A percentile compares a stretch with the other conserved stretches of the same genome.
Evolutionary conservation across 768 basidiomycete species (phyloP).

Genomic region (Kwoniella pini): DNA sequence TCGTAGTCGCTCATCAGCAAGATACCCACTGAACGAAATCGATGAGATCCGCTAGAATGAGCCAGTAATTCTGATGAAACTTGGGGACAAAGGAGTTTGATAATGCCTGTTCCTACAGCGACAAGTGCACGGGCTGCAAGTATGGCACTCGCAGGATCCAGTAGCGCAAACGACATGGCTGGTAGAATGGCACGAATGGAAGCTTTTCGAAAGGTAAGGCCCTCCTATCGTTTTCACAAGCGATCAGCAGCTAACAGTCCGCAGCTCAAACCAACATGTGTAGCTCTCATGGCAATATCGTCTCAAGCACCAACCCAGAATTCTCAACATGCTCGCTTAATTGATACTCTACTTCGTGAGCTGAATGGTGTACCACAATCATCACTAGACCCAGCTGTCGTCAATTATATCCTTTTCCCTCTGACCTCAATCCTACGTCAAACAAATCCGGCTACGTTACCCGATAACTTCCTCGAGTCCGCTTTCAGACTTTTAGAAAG

Average conservation of each 20-base stretch:
- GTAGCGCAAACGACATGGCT: neutral
- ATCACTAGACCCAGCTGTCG: constrained; percentile 62
- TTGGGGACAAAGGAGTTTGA: neutral
- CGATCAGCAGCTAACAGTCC: neutral
- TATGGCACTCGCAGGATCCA: neutral
- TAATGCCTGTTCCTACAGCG: neutral
- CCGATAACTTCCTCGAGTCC: constrained; percentile 76
- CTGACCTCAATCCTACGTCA: constrained; percentile 79
- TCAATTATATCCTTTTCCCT: constrained; percentile 85
- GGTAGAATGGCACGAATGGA: constrained; percentile 31
- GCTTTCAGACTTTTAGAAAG: constrained; percentile 64
- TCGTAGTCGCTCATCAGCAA: too few relatives aligned
- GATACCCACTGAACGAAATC: too few relatives aligned
- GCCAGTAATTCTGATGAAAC: too few relatives aligned
- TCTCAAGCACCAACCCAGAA: constrained; percentile 62
- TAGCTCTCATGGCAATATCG: constrained; percentile 74
- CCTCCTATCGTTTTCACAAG: neutral
- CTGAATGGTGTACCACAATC: constrained; percentile 59
- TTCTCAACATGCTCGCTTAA: constrained; percentile 59
- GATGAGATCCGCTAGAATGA: too few relatives aligned
- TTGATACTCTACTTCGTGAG: constrained; percentile 61
- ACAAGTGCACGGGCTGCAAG: neutral
- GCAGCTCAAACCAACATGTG: constrained; percentile 71
- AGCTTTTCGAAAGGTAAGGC: constrained; percentile 40
- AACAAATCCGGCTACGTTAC: constrained; percentile 68